These are phyloP conservation scores for Scheffersomyces amazonensis DNA, from an alignment of 805 yeast species.

Conservation along the genomic window DNA sequence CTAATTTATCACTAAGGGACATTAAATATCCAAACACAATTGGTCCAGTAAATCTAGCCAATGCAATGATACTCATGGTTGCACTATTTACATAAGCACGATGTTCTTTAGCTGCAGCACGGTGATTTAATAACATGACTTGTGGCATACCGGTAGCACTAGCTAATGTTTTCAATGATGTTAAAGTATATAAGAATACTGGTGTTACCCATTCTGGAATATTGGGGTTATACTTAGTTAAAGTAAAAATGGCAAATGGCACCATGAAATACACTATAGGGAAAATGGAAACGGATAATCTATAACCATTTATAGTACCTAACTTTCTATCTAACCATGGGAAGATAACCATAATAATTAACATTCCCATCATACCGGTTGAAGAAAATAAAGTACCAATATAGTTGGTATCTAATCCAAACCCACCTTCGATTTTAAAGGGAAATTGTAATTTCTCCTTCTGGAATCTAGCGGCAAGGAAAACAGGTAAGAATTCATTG, in stretches of 20 bases:
- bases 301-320: conserved; percentile 27
- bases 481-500: conserved; percentile 36
- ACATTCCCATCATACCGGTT: conserved; percentile 35
- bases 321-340: conserved; percentile 31
- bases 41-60: conserved; percentile 32
- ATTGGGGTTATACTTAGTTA: conserved; percentile 18
- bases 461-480: conserved; percentile 28
- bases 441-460: conserved; percentile 28
- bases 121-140: conserved; percentile 29
- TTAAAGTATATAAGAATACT: conserved; percentile 22
- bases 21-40: conserved; percentile 31
- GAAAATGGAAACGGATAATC: conserved; percentile 29
- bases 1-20: conserved; percentile 25
- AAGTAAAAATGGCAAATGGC: conserved; percentile 31
- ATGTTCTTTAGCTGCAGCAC: conserved; percentile 32
- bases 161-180: conserved; percentile 31
- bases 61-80: conserved; percentile 30
- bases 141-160: conserved; percentile 36
- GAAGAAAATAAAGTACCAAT: conserved; percentile 35
- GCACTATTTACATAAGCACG: conserved; percentile 34
- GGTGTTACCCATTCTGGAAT: conserved; percentile 31
- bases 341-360: conserved; percentile 26
- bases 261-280: conserved; percentile 29
- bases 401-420: conserved; percentile 27
- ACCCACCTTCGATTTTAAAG: conserved; percentile 33